These are phyloP conservation scores for Phanerochaete carnosa DNA, from an alignment of 768 basidiomycete species.

Conservation along the genomic window DNA sequence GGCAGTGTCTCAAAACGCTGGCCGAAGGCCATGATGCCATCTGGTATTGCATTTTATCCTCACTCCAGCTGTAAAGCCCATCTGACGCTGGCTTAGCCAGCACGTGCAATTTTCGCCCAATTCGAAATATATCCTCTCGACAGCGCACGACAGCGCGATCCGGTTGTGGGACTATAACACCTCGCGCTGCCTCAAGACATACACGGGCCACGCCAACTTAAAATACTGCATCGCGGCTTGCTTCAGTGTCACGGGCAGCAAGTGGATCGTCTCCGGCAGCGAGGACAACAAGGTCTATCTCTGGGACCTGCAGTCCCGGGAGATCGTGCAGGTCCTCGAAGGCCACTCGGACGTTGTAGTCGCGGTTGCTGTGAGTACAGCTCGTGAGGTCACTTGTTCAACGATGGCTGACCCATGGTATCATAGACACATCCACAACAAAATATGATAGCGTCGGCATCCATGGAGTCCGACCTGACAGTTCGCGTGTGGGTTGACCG, in stretches of 20 bases:
- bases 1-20: slow-evolving; percentile 94
- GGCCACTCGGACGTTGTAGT: slow-evolving; percentile 80
- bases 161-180: slow-evolving; percentile 95
- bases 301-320: slow-evolving; percentile 89
- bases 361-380: slow-evolving; percentile 62
- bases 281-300: slow-evolving; percentile 89
- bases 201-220: slow-evolving; percentile 76
- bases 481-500: slow-evolving; percentile 81
- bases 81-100: slow-evolving; percentile 47
- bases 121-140: slow-evolving; percentile 90
- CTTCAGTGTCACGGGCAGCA: slow-evolving; percentile 81
- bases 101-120: slow-evolving; percentile 95
- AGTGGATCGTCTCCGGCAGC: slow-evolving; percentile 89
- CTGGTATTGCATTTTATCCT: slow-evolving; percentile 46
- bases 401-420: not conserved
- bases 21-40: slow-evolving; percentile 86
- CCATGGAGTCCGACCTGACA: slow-evolving; percentile 78
- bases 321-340: slow-evolving; percentile 76
- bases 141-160: slow-evolving; percentile 90
- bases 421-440: slow-evolving; percentile 68
- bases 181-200: slow-evolving; percentile 87
- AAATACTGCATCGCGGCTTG: slow-evolving; percentile 84
- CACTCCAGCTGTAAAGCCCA: not conserved
- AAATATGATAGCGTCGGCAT: slow-evolving; percentile 86
- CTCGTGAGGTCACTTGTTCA: not conserved